A percentile compares a stretch with the other conserved stretches of the same genome.
phyloP scores from a whole-genome alignment of 352 stramenopile genomes.

The Globisporangium nagaii region DNA sequence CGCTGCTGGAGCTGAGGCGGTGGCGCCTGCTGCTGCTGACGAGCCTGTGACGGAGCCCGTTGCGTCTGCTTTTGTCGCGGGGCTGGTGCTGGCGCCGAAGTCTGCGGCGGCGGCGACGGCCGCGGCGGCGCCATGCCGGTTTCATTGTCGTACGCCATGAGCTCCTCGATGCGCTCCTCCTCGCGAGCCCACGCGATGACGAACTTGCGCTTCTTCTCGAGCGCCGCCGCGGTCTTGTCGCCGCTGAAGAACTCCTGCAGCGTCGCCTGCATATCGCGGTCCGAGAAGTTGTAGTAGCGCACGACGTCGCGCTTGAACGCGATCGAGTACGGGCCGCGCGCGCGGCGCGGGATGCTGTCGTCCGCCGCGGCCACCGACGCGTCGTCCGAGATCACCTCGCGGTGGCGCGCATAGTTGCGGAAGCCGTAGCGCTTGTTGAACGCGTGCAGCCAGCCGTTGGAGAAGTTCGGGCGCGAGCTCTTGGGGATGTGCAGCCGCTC shows the following conservation, averaged over 20 bases:
- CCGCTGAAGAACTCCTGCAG: conserved; percentile 10
- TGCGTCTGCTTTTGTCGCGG: not conserved
- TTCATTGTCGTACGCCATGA: conserved; percentile 12
- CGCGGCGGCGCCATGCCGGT: not conserved
- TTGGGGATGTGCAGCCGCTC: conserved; percentile 8
- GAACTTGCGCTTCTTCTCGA: conserved; percentile 17
- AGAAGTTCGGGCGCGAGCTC: conserved; percentile 10
- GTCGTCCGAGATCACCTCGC: conserved; percentile 12
- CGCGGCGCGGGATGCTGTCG: conserved; percentile 2
- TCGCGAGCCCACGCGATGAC: conserved; percentile 10
- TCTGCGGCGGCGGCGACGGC: not conserved
- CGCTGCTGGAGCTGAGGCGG: conserved; percentile 1
- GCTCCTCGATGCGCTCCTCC: conserved; percentile 11
- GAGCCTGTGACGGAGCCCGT: not conserved
- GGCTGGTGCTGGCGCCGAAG: not conserved
- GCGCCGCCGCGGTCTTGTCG: conserved; percentile 8
- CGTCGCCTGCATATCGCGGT: conserved; percentile 11
- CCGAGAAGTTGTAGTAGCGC: conserved; percentile 9
- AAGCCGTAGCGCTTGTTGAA: conserved; percentile 20
- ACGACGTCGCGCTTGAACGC: conserved; percentile 16
- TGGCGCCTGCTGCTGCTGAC: not conserved
- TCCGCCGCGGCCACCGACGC: conserved; percentile 5
- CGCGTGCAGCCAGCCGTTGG: conserved; percentile 13
- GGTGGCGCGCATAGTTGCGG: conserved; percentile 13
- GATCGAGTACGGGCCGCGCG: conserved; percentile 13